A percentile compares a stretch with the other conserved stretches of the same genome.
Evolutionary conservation across 257 asterid genomes (phyloP).

Genomic region (Petunia secreta): DNA sequence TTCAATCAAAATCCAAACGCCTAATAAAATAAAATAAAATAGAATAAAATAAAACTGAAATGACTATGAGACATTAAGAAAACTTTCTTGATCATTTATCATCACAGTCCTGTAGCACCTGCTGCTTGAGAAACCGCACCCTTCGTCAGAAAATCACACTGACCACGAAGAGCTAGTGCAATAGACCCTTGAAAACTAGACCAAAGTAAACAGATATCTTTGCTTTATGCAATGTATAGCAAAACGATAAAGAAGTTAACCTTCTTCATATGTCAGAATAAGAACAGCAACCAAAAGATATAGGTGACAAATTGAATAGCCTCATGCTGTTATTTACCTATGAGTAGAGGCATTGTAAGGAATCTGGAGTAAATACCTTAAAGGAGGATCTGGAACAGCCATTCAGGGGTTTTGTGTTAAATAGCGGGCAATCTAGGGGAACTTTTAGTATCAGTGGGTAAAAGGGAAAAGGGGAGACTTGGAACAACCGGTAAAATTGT

Average conservation of each 20-base stretch:
- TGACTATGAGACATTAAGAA: background rate
- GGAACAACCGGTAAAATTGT: too few species aligned
- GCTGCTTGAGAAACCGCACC: conserved; percentile 81
- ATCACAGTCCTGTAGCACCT: conserved; percentile 83
- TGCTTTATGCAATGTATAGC: background rate
- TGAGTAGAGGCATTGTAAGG: background rate
- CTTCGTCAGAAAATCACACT: conserved; percentile 78
- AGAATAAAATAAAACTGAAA: conserved; percentile 20
- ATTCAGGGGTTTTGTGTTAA: conserved; percentile 58
- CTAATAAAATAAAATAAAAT: conserved; percentile 2
- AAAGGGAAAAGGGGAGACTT: background rate
- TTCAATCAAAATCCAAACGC: conserved; percentile 24
- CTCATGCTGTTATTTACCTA: background rate
- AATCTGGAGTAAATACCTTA: conserved; percentile 46
- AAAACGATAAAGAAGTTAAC: background rate
- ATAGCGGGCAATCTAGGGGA: conserved; percentile 56
- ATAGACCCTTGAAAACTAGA: conserved; percentile 70
- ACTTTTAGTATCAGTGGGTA: conserved; percentile 55
- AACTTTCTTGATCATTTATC: conserved; percentile 86
- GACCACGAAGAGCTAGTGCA: conserved; percentile 83
- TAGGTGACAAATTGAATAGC: background rate
- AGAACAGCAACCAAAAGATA: background rate
- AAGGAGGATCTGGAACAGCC: conserved; percentile 66
- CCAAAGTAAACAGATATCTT: conserved; percentile 38
- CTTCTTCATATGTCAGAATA: background rate